Percentiles rank a stretch among this genome's conserved stretches.
Conservation (phyloP, 1,284 basidiomycete genomes). For the Cystobasidium pallidum region DNA sequence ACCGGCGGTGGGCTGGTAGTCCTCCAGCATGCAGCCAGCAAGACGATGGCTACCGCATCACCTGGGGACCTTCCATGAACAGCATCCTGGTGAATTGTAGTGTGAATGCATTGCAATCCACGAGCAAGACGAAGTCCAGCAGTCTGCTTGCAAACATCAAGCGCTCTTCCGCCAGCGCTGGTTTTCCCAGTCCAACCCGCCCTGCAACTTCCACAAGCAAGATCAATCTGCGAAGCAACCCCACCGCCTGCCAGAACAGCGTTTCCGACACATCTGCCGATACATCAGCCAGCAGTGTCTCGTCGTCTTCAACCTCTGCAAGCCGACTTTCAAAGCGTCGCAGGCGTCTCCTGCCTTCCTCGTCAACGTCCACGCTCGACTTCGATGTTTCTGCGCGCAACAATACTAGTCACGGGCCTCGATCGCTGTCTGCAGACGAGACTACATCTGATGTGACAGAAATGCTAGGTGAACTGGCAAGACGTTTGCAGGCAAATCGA, state of each 20-base stretch:
- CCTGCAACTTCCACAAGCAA: constrained; percentile 3
- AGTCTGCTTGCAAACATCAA: constrained; percentile 25
- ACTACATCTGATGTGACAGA: constrained; percentile 28
- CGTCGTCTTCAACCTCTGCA: constrained; percentile 2
- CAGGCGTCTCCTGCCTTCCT: constrained; percentile 21
- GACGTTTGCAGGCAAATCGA: constrained; percentile 24
- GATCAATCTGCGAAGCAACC: neutral
- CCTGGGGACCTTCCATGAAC: constrained; percentile 37
- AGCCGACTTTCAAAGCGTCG: constrained; percentile 36
- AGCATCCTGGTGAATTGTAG: constrained; percentile 18
- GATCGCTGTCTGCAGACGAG: constrained; percentile 24
- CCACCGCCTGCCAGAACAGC: constrained; percentile 12
- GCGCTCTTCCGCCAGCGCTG: constrained; percentile 29
- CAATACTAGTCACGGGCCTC: constrained; percentile 24
- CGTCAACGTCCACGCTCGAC: constrained; percentile 3
- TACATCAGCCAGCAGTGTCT: neutral
- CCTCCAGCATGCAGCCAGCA: constrained; percentile 26
- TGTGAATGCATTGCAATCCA: neutral
- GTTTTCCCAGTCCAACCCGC: constrained; percentile 36
- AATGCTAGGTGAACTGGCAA: constrained; percentile 29
- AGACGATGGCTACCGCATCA: constrained; percentile 41
- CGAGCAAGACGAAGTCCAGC: constrained; percentile 2
- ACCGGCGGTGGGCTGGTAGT: constrained; percentile 29
- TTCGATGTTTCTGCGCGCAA: constrained; percentile 22
- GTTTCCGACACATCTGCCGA: constrained; percentile 3